Conservation (phyloP, 176 grass and related monocot species). For the Carex scoparia region DNA sequence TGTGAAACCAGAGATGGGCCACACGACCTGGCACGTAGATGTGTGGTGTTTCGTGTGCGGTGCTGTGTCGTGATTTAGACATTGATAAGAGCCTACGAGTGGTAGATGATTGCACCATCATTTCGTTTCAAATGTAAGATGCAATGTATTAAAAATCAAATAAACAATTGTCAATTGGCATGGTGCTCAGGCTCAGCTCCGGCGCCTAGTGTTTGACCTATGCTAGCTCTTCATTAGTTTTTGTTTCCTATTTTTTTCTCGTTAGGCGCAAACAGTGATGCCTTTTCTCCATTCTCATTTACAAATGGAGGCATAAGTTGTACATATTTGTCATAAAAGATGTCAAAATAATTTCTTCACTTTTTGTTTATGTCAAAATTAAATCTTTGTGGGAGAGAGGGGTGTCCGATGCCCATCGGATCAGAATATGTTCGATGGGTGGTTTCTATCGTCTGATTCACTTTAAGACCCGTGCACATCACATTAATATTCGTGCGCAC, state of each 20-base stretch:
- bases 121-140: background rate
- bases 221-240: background rate
- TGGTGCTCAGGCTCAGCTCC: background rate
- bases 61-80: constrained; percentile 13
- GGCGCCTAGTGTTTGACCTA: constrained; percentile 18
- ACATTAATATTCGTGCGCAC: too few relatives aligned
- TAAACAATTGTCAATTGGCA: background rate
- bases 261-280: background rate
- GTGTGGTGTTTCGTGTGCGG: background rate
- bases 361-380: background rate
- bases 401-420: too few relatives aligned
- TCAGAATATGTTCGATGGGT: too few relatives aligned
- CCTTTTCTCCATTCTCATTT: background rate
- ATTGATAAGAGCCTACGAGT: background rate
- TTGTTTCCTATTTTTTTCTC: background rate
- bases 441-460: too few relatives aligned
- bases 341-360: background rate
- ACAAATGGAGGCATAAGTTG: background rate
- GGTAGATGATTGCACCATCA: constrained; percentile 27
- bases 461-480: too few relatives aligned
- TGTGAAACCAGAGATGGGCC: background rate
- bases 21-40: background rate
- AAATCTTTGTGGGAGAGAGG: too few relatives aligned
- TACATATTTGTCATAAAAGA: background rate
- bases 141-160: background rate